These are phyloP conservation scores for Vigna reflexopilosa DNA, from an alignment of 306 rosid species.

Conservation along the genomic window DNA sequence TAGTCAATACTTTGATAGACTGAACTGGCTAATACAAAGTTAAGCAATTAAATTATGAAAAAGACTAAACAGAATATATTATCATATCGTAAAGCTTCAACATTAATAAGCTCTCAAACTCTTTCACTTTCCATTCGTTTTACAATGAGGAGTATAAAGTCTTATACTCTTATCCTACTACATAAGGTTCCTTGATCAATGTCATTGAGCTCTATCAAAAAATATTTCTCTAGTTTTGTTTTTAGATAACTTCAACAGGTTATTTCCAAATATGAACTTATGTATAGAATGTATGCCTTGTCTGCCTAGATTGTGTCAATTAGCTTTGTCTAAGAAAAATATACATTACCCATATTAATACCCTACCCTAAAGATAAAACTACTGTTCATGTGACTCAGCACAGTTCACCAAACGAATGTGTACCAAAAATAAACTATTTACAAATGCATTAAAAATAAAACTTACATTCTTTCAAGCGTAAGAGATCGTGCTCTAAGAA, in stretches of 20 bases:
- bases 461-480: constrained; percentile 86
- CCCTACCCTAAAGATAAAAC: not conserved
- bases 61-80: not conserved
- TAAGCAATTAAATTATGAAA: constrained; percentile 23
- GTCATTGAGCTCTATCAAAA: constrained; percentile 7
- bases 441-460: not conserved
- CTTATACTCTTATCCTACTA: not conserved
- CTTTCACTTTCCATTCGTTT: constrained; percentile 6
- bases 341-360: constrained; percentile 1
- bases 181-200: not conserved
- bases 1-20: constrained; percentile 20
- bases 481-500: constrained; percentile 56
- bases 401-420: not conserved
- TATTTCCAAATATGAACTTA: constrained; percentile 2
- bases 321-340: constrained; percentile 10
- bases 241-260: not conserved
- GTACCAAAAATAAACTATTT: not conserved
- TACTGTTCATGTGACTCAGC: not conserved
- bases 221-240: not conserved
- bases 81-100: constrained; percentile 1
- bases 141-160: not conserved
- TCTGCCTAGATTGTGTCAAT: not conserved
- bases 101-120: not conserved
- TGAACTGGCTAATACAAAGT: not conserved
- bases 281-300: not conserved